Evolutionary conservation across 1,139 yeast genomes (phyloP).

Genomic region (Saccharomyces pastorianus): DNA sequence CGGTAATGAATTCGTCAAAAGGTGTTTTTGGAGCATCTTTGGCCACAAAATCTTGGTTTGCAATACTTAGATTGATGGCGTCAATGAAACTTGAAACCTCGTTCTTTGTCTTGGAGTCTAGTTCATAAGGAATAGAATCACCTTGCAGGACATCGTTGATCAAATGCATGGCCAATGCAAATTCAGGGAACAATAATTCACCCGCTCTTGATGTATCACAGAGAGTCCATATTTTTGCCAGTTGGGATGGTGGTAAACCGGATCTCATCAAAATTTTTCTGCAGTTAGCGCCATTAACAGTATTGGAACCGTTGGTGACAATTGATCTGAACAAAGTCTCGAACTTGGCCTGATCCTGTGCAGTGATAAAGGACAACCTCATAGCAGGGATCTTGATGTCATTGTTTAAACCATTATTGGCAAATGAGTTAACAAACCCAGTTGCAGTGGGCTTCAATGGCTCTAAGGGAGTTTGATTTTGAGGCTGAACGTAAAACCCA

Average conservation of each 20-base stretch:
- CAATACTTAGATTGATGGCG: constrained; percentile 73
- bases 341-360: constrained; percentile 77
- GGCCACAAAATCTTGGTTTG: constrained; percentile 42
- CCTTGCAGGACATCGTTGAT: constrained; percentile 76
- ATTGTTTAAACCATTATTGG: constrained; percentile 34
- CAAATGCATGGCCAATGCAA: constrained; percentile 84
- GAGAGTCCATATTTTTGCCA: constrained; percentile 86
- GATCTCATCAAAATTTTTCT: constrained; percentile 75
- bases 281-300: constrained; percentile 72
- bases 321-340: constrained; percentile 74
- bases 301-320: constrained; percentile 67
- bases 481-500: constrained; percentile 31
- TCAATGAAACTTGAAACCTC: constrained; percentile 87
- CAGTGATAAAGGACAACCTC: constrained; percentile 75
- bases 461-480: constrained; percentile 29
- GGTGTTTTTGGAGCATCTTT: constrained; percentile 25
- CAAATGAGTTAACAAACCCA: constrained; percentile 33
- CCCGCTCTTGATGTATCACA: constrained; percentile 87
- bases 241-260: constrained; percentile 61
- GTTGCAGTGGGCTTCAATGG: constrained; percentile 33
- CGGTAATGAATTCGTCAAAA: constrained; percentile 27
- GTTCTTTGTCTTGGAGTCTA: constrained; percentile 67
- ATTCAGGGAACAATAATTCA: constrained; percentile 81
- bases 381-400: constrained; percentile 52
- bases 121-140: constrained; percentile 59